phyloP scores from a whole-genome alignment of 2,329 filamentous ascomycete genomes.

The Verticillium longisporum region DNA sequence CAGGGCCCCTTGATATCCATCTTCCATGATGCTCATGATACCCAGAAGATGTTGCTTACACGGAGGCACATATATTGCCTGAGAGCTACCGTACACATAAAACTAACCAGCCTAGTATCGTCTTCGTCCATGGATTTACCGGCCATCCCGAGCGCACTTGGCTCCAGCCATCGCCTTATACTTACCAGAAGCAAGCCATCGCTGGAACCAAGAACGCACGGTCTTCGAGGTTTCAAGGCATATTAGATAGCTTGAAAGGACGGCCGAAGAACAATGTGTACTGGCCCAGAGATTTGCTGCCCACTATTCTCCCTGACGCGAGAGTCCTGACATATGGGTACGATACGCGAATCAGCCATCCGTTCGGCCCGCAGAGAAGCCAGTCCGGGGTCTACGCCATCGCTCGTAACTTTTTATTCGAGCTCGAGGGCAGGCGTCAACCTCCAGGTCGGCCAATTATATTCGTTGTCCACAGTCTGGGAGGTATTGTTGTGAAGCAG shows the following conservation, averaged over 20 bases:
- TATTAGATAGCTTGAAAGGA: background rate
- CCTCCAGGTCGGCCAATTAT: constrained; percentile 16
- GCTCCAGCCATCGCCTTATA: constrained; percentile 6
- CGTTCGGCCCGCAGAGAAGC: constrained; percentile 14
- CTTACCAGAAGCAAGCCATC: background rate
- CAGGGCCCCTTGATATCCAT: no score
- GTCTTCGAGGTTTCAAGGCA: constrained; percentile 1
- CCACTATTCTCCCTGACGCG: constrained; percentile 12
- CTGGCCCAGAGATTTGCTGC: constrained; percentile 18
- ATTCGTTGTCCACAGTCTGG: constrained; percentile 25
- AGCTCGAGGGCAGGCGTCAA: constrained; percentile 21
- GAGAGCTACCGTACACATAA: no score
- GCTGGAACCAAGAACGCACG: background rate
- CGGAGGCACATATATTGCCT: no score
- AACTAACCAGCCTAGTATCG: constrained; percentile 4
- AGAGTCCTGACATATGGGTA: constrained; percentile 22
- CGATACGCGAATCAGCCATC: constrained; percentile 19
- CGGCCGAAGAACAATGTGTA: constrained; percentile 4
- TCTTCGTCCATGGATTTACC: constrained; percentile 17
- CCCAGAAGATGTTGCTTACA: no score
- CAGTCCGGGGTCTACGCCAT: constrained; percentile 22
- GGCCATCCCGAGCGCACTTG: constrained; percentile 16
- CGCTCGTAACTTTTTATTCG: constrained; percentile 23
- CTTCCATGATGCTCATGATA: no score
- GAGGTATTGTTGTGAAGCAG: constrained; percentile 25